Conservation (phyloP, 805 yeast genomes). For the Metschnikowia noctiluminum region DNA sequence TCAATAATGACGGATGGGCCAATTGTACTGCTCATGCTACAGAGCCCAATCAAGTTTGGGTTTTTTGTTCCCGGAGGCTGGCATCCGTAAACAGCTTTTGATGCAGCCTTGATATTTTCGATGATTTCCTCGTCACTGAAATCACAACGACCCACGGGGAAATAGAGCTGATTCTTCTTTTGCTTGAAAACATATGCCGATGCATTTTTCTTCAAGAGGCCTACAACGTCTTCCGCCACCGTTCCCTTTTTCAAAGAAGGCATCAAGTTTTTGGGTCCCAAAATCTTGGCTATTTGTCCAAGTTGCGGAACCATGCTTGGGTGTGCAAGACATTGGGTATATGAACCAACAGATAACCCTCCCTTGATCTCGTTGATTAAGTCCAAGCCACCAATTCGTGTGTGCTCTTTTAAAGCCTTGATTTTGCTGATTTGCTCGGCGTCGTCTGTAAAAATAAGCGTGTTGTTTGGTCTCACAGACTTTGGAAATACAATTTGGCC, state of each 20-base stretch:
- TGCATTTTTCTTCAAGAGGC: conserved; percentile 49
- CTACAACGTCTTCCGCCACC: conserved; percentile 62
- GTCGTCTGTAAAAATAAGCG: conserved; percentile 65
- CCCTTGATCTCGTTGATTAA: conserved; percentile 58
- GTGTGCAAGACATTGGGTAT: conserved; percentile 80
- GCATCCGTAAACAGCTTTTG: conserved; percentile 56
- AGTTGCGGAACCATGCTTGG: conserved; percentile 71
- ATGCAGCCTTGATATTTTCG: conserved; percentile 64
- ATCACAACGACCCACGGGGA: conserved; percentile 74
- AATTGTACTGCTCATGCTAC: conserved; percentile 63
- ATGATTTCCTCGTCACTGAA: conserved; percentile 76
- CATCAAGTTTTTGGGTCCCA: conserved; percentile 89
- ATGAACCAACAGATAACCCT: conserved; percentile 45
- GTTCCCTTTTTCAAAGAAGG: conserved; percentile 87
- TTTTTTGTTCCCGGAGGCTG: conserved; percentile 59
- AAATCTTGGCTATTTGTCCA: conserved; percentile 64
- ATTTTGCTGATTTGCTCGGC: conserved; percentile 53
- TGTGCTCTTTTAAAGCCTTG: conserved; percentile 53
- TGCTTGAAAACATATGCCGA: conserved; percentile 82
- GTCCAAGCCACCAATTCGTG: conserved; percentile 65
- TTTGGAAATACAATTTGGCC: conserved; percentile 74
- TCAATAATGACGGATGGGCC: conserved; percentile 77
- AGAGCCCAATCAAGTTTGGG: conserved; percentile 67
- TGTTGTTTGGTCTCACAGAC: conserved; percentile 61
- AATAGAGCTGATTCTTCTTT: conserved; percentile 52